A percentile compares a stretch with the other conserved stretches of the same genome.
Conservation (phyloP, 2,329 filamentous ascomycete genomes). For the Ascochyta fabae region DNA sequence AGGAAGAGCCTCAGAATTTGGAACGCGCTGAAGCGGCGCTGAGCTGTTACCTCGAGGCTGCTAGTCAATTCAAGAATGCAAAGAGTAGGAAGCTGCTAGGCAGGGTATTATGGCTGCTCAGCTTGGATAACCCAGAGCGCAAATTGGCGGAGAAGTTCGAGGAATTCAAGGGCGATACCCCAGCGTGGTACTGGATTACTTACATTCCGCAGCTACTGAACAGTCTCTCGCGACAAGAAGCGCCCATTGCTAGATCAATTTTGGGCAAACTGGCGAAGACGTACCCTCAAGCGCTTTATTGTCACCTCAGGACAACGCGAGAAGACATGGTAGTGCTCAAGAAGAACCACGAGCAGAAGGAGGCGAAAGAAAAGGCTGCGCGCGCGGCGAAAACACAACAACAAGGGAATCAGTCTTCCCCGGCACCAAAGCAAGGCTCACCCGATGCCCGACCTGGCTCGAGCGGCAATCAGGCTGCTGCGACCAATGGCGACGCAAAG, state of each 20-base stretch:
- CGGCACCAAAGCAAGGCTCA: constrained; percentile 46
- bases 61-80: constrained; percentile 94
- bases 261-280: constrained; percentile 93
- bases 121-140: constrained; percentile 86
- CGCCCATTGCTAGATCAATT: constrained; percentile 82
- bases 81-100: constrained; percentile 95
- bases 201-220: constrained; percentile 97
- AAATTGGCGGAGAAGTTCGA: constrained; percentile 86
- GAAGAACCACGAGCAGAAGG: constrained; percentile 76
- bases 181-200: constrained; percentile 99
- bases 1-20: constrained; percentile 82
- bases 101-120: constrained; percentile 92
- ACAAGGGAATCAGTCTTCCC: constrained; percentile 56
- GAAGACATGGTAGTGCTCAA: constrained; percentile 94
- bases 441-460: constrained; percentile 43
- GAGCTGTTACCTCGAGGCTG: constrained; percentile 94
- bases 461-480: constrained; percentile 39
- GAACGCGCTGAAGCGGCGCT: constrained; percentile 88
- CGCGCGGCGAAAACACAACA: constrained; percentile 63
- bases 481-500: constrained; percentile 54
- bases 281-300: constrained; percentile 94
- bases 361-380: constrained; percentile 62
- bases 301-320: constrained; percentile 88
- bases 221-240: constrained; percentile 89
- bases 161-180: constrained; percentile 95